Conservation (phyloP, 306 rosid genomes). For the Fragaria iinumae region DNA sequence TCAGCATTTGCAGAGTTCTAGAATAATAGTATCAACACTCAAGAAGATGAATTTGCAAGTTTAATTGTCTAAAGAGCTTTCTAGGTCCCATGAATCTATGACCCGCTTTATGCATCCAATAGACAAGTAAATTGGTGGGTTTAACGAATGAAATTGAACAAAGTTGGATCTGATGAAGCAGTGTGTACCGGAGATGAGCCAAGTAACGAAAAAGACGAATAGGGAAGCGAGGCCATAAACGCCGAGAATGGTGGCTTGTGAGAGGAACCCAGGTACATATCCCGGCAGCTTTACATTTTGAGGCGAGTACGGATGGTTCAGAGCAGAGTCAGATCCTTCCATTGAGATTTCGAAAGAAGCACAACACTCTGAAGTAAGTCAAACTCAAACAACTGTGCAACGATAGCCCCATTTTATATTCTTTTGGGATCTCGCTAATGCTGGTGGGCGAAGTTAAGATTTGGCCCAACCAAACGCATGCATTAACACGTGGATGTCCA, state of each 20-base stretch:
- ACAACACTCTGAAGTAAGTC: not conserved
- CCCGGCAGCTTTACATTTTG: conserved; percentile 54
- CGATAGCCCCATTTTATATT: not conserved
- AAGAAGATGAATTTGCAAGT: not conserved
- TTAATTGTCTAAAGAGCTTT: not conserved
- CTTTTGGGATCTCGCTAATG: not conserved
- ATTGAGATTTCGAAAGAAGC: not conserved
- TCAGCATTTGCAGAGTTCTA: too few relatives aligned
- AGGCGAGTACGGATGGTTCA: conserved; percentile 72
- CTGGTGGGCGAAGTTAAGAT: too few relatives aligned
- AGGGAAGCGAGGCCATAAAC: conserved; percentile 40
- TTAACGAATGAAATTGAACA: not conserved
- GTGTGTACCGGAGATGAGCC: conserved; percentile 63
- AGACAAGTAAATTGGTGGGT: not conserved
- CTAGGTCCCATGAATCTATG: not conserved
- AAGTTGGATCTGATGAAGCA: not conserved
- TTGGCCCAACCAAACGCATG: too few relatives aligned
- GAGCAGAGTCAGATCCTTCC: conserved; percentile 34
- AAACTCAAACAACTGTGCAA: not conserved
- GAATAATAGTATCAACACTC: not conserved
- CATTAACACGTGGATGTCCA: too few relatives aligned
- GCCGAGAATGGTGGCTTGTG: conserved; percentile 49
- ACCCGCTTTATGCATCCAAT: not conserved
- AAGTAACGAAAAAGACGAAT: conserved; percentile 40
- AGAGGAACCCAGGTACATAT: conserved; percentile 54